These are phyloP conservation scores for Phytophthora podocarpi DNA, from an alignment of 352 stramenopile genomes.

Conservation along the genomic window DNA sequence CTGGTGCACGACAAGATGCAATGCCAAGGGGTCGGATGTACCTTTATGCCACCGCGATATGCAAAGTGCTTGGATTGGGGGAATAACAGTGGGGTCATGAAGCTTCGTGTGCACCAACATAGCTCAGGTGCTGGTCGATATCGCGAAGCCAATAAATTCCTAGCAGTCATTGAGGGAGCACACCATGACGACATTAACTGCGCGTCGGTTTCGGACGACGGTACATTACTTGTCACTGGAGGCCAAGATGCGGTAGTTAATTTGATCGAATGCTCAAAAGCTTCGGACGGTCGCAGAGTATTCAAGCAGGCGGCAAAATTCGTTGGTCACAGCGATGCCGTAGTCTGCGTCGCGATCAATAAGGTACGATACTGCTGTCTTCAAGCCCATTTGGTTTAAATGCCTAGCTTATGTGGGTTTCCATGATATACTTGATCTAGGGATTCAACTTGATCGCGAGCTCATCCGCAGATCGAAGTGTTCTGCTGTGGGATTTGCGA, in stretches of 20 bases:
- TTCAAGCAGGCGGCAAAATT: conserved; percentile 77
- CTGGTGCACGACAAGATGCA: conserved; percentile 68
- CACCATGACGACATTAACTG: conserved; percentile 65
- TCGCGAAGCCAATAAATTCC: conserved; percentile 68
- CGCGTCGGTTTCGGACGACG: conserved; percentile 63
- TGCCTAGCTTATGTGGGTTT: background rate
- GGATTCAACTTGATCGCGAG: conserved; percentile 74
- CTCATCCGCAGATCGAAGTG: conserved; percentile 57
- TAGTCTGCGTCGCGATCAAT: conserved; percentile 71
- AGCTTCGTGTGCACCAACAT: conserved; percentile 58
- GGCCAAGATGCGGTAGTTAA: conserved; percentile 77
- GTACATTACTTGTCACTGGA: conserved; percentile 60
- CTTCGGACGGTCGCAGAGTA: conserved; percentile 47
- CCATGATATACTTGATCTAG: conserved; percentile 23
- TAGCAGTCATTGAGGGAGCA: conserved; percentile 68
- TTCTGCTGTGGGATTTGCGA: conserved; percentile 76
- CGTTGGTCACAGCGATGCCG: conserved; percentile 65
- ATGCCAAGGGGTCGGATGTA: conserved; percentile 48
- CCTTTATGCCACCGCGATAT: conserved; percentile 70
- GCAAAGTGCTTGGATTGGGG: conserved; percentile 81
- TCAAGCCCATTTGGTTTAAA: background rate
- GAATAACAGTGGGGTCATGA: conserved; percentile 56
- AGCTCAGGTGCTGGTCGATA: conserved; percentile 39
- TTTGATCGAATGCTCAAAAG: conserved; percentile 70
- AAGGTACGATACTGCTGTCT: conserved; percentile 36